Evolutionary conservation across 257 asterid species (phyloP).

Genomic region (Petrea volubilis): DNA sequence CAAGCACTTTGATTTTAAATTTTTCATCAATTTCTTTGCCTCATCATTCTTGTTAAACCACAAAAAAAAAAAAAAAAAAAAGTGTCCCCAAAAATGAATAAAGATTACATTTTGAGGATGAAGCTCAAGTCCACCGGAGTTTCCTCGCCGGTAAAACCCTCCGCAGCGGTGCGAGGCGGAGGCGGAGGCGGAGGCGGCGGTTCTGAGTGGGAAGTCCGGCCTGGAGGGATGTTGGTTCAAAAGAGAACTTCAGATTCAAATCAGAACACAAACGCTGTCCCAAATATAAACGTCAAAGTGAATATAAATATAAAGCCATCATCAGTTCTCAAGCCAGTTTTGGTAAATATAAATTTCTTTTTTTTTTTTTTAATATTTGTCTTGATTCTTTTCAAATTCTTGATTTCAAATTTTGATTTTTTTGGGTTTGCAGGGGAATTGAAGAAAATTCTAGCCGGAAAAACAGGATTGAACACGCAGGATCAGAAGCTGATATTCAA

Average conservation of each 20-base stretch:
- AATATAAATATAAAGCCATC: conserved; percentile 61
- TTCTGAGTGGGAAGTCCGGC: conserved; percentile 67
- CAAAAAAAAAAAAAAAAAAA: no score
- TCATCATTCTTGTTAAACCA: no score
- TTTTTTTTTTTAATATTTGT: neutral
- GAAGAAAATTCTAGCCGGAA: conserved; percentile 70
- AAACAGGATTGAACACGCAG: conserved; percentile 62
- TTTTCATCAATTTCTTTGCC: conserved; percentile 17
- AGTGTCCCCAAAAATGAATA: conserved; percentile 31
- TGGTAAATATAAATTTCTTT: conserved; percentile 42
- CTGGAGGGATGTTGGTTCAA: conserved; percentile 94
- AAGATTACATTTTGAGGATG: conserved; percentile 52
- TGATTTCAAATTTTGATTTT: neutral
- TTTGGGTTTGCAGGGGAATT: conserved; percentile 59
- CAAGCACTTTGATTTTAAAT: conserved; percentile 51
- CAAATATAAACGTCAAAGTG: conserved; percentile 63
- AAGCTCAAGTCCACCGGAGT: conserved; percentile 50
- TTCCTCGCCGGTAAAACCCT: conserved; percentile 41
- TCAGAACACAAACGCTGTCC: conserved; percentile 38
- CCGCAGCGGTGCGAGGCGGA: no score
- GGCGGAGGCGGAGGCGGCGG: conserved; percentile 33
- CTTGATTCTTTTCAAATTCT: neutral
- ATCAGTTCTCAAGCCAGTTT: conserved; percentile 80
- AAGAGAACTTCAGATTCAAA: conserved; percentile 66
- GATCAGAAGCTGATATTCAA: conserved; percentile 72